phyloP scores from a whole-genome alignment of 1,284 basidiomycete species.

The Leucocoprinus gongylophorus region DNA sequence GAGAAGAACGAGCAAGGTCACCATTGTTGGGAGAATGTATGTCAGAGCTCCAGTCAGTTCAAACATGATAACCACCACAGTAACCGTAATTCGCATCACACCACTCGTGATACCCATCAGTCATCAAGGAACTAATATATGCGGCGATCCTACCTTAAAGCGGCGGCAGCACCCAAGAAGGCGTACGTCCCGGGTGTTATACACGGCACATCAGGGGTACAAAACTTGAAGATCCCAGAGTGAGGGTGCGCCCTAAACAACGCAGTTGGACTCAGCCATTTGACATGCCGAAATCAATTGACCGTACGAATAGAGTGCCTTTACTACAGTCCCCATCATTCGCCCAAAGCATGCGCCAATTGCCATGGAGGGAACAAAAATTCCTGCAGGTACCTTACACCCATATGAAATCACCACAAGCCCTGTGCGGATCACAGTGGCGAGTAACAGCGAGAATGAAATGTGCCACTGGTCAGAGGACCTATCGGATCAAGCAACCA shows the following conservation, averaged over 20 bases:
- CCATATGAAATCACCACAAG: slow-evolving; percentile 94
- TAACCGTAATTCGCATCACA: slow-evolving; percentile 94
- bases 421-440: slow-evolving; percentile 81
- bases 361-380: slow-evolving; percentile 98
- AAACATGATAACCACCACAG: slow-evolving; percentile 99
- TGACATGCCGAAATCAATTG: background rate
- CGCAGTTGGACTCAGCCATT: background rate
- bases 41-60: slow-evolving; percentile 98
- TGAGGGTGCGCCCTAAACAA: slow-evolving; percentile 65
- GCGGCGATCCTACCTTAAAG: slow-evolving; percentile 61
- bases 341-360: slow-evolving; percentile 94
- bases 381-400: slow-evolving; percentile 94
- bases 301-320: slow-evolving; percentile 79
- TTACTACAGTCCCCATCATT: slow-evolving; percentile 93
- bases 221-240: slow-evolving; percentile 85
- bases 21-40: slow-evolving; percentile 98
- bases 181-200: slow-evolving; percentile 99
- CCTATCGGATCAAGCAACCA: slow-evolving; percentile 35
- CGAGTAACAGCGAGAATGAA: slow-evolving; percentile 87
- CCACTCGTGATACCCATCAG: slow-evolving; percentile 48
- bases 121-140: slow-evolving; percentile 10
- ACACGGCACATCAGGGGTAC: slow-evolving; percentile 88
- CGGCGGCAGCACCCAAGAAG: slow-evolving; percentile 89
- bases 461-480: slow-evolving; percentile 91
- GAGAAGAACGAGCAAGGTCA: slow-evolving; percentile 28